Evolutionary conservation across 495 filamentous ascomycete species (phyloP), one percentile per base, ranked within the genome.

Genomic region (Penicillium simplicissimum): DNA sequence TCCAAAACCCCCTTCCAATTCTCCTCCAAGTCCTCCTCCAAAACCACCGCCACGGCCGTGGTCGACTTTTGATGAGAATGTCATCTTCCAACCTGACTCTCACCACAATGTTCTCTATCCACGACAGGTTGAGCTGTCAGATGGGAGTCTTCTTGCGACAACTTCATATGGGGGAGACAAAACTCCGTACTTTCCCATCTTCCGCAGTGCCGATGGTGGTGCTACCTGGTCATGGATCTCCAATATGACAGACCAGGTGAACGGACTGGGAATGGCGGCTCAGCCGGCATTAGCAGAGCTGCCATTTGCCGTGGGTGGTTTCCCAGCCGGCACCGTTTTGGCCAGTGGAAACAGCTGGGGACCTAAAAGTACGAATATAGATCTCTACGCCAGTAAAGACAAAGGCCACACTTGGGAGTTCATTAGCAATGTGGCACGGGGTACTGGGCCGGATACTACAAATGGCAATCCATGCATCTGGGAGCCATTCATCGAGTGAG

Each of bases 261-360:
- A 87, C 63, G 79, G 81, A 60, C 85, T 80, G 75, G 85, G 86
- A 25, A 61, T 88, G 63, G 68, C 80, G 2, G 84, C 85, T 55
- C 87, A 90, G 67, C 87, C 87, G 0, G 81, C 81, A 56, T 70
- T 89, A 8, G 82, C 82, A 52, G 79, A 82, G 66, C 74, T 89
- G n/a, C 79, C 81, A 1, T 68, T 75, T 53, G 59, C 69, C 14
- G 67, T 89, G 8, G 47, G 47, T 3, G 47, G 15, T 5, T 31
- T 28, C 47, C 47, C 47, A n/a, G 48, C 48, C 28, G 48, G 48
- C 48, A 52, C 48, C 4, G 48, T 52, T 19, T 14, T 52, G 14
- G 48, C 48, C 14, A 52, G 48, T 48, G 60, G 60, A 58, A 58
- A 58, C 55, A 58, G 13, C 73, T 84, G 34, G 86, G 84, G 8